These are phyloP conservation scores for Tieghemostelium lacteum DNA, from an alignment of 78 protist genomes.

Conservation along the genomic window DNA sequence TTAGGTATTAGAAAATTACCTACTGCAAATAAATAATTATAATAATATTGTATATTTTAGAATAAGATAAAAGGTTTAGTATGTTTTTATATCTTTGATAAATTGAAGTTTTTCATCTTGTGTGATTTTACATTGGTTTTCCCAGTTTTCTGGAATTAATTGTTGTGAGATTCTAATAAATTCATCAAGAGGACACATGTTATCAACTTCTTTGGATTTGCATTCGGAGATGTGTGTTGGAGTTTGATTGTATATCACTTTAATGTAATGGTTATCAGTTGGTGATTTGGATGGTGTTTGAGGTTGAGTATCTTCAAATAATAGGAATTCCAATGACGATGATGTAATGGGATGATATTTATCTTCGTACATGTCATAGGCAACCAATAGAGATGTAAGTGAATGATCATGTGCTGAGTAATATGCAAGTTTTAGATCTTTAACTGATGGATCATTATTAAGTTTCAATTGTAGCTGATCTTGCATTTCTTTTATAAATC, in stretches of 20 bases:
- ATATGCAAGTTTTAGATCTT: constrained; percentile 27
- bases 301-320: constrained; percentile 7
- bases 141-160: constrained; percentile 28
- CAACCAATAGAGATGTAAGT: constrained; percentile 46
- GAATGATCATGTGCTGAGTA: constrained; percentile 72
- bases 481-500: constrained; percentile 31
- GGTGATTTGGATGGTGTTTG: neutral
- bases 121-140: constrained; percentile 19
- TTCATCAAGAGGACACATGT: constrained; percentile 58
- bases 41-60: too few relatives aligned
- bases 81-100: too few relatives aligned
- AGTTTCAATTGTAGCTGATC: constrained; percentile 10
- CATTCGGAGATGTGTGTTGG: constrained; percentile 31
- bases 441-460: neutral
- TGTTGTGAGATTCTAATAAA: constrained; percentile 29
- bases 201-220: constrained; percentile 62
- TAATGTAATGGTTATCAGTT: constrained; percentile 33
- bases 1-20: constrained; percentile 41
- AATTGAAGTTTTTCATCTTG: constrained; percentile 10
- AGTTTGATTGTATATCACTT: constrained; percentile 46
- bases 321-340: constrained; percentile 38
- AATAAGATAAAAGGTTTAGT: too few relatives aligned
- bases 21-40: too few relatives aligned
- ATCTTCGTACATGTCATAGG: constrained; percentile 57
- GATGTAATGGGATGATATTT: constrained; percentile 48